phyloP scores from a whole-genome alignment of 2,329 filamentous ascomycete species.

The Paramyrothecium sp. region DNA sequence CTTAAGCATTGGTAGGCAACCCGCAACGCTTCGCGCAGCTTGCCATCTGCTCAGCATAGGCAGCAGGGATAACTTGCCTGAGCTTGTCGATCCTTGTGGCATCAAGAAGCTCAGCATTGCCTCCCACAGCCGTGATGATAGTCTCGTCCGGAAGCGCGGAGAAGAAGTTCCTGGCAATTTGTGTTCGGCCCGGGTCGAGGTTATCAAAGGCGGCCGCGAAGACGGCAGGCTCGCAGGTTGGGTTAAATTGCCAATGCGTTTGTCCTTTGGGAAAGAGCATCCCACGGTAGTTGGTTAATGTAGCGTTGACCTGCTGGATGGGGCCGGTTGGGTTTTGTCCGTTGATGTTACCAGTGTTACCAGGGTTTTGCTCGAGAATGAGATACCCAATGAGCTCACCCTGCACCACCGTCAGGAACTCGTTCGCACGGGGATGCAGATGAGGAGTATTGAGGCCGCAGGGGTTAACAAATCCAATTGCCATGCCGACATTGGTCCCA shows the following conservation, averaged over 20 bases:
- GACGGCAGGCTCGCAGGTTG: constrained; percentile 37
- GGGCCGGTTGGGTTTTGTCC: constrained; percentile 21
- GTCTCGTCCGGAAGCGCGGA: constrained; percentile 17
- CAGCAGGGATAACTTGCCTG: constrained; percentile 2
- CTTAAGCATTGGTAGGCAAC: background rate
- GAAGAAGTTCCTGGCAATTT: constrained; percentile 29
- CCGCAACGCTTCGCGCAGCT: constrained; percentile 6
- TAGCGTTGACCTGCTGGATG: constrained; percentile 21
- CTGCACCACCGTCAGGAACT: constrained; percentile 37
- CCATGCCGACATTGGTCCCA: constrained; percentile 36
- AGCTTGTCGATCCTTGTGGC: background rate
- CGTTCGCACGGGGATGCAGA: constrained; percentile 37
- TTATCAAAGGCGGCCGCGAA: constrained; percentile 40
- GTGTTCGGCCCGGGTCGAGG: constrained; percentile 38
- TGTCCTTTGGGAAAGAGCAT: constrained; percentile 43
- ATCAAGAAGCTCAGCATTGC: constrained; percentile 6
- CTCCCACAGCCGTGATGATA: constrained; percentile 9
- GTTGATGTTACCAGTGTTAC: constrained; percentile 20
- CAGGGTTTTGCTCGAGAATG: constrained; percentile 25
- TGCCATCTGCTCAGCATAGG: constrained; percentile 5
- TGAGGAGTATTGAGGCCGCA: constrained; percentile 46
- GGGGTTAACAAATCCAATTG: constrained; percentile 40
- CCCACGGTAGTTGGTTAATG: constrained; percentile 28
- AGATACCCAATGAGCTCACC: constrained; percentile 35
- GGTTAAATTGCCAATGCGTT: constrained; percentile 44